Conservation (phyloP, 495 filamentous ascomycete species). For the Chaetomium cochliodes region DNA sequence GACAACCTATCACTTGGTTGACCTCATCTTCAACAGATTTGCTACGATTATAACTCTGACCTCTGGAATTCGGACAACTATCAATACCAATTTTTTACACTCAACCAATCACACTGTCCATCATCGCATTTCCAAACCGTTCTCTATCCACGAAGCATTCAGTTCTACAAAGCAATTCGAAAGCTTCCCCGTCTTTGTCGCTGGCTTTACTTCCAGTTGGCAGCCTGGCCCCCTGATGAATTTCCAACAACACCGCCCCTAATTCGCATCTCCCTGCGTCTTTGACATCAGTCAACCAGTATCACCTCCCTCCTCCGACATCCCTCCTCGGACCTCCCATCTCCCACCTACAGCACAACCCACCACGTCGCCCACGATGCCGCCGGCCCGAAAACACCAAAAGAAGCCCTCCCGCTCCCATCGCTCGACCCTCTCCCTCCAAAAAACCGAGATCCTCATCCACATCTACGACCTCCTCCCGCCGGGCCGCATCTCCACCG, state of each 20-base stretch:
- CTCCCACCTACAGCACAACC: background rate
- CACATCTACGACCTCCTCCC: slow-evolving; percentile 65
- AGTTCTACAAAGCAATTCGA: background rate
- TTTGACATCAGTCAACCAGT: background rate
- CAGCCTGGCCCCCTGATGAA: background rate
- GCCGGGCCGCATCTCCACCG: slow-evolving; percentile 64
- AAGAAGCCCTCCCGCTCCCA: slow-evolving; percentile 50
- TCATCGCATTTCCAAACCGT: no score
- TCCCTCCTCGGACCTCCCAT: background rate
- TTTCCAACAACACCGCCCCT: background rate
- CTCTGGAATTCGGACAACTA: background rate
- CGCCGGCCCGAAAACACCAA: slow-evolving; percentile 13
- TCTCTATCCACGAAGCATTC: background rate
- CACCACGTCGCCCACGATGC: slow-evolving; percentile 17
- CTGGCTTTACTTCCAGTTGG: background rate
- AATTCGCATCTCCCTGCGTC: background rate
- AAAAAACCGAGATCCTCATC: slow-evolving; percentile 71
- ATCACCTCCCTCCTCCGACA: background rate
- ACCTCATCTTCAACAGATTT: background rate
- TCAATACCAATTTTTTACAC: background rate
- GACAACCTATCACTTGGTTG: background rate
- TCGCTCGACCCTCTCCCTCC: slow-evolving; percentile 57
- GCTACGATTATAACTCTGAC: background rate
- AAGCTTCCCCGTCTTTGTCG: slow-evolving; percentile 1
- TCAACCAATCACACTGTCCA: background rate